Base-by-base conservation (phyloP, 1,139 yeast genomes). In the Blastobotrys indianensis region DNA sequence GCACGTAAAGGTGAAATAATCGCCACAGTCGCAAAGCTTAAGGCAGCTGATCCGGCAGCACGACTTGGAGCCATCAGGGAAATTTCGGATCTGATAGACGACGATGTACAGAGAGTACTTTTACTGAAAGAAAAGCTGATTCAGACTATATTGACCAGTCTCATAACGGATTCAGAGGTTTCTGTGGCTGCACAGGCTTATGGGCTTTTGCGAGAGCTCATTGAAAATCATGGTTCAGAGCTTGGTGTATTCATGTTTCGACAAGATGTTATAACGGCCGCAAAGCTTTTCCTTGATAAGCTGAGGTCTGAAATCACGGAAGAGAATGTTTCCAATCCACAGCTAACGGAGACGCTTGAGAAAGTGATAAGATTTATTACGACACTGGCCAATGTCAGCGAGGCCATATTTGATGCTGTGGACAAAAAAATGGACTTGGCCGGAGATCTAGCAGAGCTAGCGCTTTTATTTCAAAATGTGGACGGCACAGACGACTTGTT, bases 141-240 rank as follows among this genome's bases (percentile, higher is more conserved):
- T 9, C 77, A 77, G 37, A 72, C 76, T 3, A 65, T 88, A 0
- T 60, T 88, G 69, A 81, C 82, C 32, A 78, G 79, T 48, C 72
- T 83, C 38, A 64, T 88, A 37, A 76, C 75, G 42, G 95, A 87
- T 59, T 62, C 74, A 20, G 79, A 81, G 56, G 80, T 79, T 46
- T 95, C 87, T 56, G 77, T 86, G 43, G 80, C 83, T 12, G 84
- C 85, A 17, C 95, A 85, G 56, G 74, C 90, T 0, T 83, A 77
- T 59, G 97, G 95, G 1, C 69, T 90, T 42, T 67, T 92, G 54
- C 75, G 96, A 61, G 87, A 85, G 60, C 60, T 90, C 45, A 82
- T 83, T 3, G 72, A 86, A 43, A 95, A 87, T 61, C 95, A 87
- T 66, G 97, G 96, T n/a, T 81, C 86, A 56, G 95, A 86, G 52